A percentile compares a stretch with the other conserved stretches of the same genome.
These are phyloP conservation scores for rapeseed (Brassica napus) DNA, from an alignment of 345 rosid species.

Conservation along the genomic window DNA sequence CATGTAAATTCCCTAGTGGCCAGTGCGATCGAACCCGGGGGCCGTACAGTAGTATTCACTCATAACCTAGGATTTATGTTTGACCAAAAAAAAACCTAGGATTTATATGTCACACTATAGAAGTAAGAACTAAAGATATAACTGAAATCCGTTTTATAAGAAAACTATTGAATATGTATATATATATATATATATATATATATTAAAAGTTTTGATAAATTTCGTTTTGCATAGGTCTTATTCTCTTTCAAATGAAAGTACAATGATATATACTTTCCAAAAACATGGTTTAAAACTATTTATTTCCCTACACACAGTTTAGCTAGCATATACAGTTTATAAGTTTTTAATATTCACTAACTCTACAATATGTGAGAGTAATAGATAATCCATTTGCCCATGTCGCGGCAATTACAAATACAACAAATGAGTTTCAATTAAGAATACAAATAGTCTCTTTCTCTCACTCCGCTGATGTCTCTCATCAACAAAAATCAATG, in stretches of 20 bases:
- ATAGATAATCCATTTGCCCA: conserved; percentile 37
- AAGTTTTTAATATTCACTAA: conserved; percentile 11
- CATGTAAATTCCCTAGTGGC: no score
- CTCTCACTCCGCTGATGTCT: conserved; percentile 6
- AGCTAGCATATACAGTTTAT: neutral
- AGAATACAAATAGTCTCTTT: conserved; percentile 16
- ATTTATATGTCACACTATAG: neutral
- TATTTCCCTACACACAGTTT: neutral
- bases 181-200: neutral
- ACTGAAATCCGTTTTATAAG: neutral
- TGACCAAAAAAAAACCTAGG: neutral
- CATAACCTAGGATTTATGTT: neutral
- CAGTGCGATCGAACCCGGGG: no score
- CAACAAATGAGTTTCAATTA: conserved; percentile 24
- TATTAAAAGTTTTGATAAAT: neutral
- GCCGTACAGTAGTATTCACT: neutral
- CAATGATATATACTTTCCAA: neutral
- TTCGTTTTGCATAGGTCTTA: neutral
- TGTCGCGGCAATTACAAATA: conserved; percentile 31
- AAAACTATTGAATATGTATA: neutral
- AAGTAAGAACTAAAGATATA: neutral
- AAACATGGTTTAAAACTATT: neutral
- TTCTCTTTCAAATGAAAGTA: neutral
- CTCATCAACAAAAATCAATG: conserved; percentile 29
- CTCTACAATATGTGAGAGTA: neutral